Conservation (phyloP, 352 stramenopile species). For the Phytophthora fragariae region DNA sequence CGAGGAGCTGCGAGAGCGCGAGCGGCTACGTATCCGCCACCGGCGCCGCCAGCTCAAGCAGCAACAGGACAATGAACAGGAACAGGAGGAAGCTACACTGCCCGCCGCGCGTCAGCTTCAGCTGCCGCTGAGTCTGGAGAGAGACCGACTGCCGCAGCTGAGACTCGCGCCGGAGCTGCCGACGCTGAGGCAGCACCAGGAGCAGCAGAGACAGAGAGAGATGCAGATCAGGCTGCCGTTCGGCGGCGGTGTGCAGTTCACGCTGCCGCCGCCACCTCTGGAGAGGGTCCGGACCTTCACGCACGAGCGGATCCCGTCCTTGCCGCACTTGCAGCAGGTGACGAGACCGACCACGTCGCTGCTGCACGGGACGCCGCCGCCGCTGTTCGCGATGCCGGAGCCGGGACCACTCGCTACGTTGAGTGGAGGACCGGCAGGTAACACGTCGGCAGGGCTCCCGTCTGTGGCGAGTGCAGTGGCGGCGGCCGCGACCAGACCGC, state of each 20-base stretch:
- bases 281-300: constrained; percentile 29
- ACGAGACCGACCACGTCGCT: constrained; percentile 58
- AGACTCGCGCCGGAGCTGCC: constrained; percentile 36
- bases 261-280: constrained; percentile 41
- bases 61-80: not conserved
- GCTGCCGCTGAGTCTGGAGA: constrained; percentile 11
- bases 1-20: constrained; percentile 51
- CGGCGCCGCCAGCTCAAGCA: constrained; percentile 37
- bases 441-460: constrained; percentile 28
- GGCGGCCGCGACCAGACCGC: constrained; percentile 27
- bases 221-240: constrained; percentile 36
- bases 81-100: constrained; percentile 5
- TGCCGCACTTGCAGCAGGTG: constrained; percentile 63
- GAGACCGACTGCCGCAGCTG: constrained; percentile 25
- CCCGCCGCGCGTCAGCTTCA: not conserved
- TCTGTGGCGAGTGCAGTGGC: constrained; percentile 35
- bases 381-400: constrained; percentile 41
- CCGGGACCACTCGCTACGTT: not conserved
- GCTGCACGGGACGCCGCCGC: constrained; percentile 43
- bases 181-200: constrained; percentile 33
- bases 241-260: constrained; percentile 42
- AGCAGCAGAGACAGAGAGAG: constrained; percentile 35
- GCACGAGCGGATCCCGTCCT: constrained; percentile 45
- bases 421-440: constrained; percentile 6
- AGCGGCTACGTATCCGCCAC: constrained; percentile 54